Evolutionary conservation across 495 filamentous ascomycete genomes (phyloP), one percentile per base, ranked within the genome.

Genomic region (Achaetomiella virescens): DNA sequence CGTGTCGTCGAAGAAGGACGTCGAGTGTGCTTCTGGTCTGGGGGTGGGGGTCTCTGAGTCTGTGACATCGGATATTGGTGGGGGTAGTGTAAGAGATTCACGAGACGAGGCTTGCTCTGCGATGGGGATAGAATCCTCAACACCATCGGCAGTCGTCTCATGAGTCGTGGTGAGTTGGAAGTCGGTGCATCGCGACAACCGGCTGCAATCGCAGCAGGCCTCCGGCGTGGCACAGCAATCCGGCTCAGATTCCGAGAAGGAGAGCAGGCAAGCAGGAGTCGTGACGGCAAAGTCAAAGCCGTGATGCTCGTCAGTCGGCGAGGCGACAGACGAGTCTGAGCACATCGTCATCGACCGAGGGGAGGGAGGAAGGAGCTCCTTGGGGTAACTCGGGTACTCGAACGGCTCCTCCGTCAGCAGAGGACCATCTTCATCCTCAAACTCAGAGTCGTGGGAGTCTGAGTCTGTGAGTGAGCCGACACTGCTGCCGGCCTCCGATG

Each of bases 301-400:
- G 36, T 64, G 49, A 31, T 65, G 59, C 6, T 49, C n/a, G 31
- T 69, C 61, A n/a, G 49, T 54, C 3, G 57, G 63, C 6, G 71
- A 75, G 5, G 57, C 63, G 15, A 51, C 62, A 3, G 75, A 74
- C 15, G 69, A 67, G 24, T 75, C 70, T 20, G 75, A 75, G 47
- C 70, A 75, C 67, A 72, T 75, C 22, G 74, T 75, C 59, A 76
- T 74, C 7, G 74, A 76, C 48, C 73, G 73, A 47, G 72, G 75
- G 22, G 74, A 78, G 22, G 72, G 68, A 33, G 73, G 73, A 29
- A 77, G 64, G 38, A 69, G 60, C 20, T 55, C 62, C 31, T 64
- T 54, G 33, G 56, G 35, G 17, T 55, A 59, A 31, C 61, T 57
- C 8, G 60, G 45, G 36, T 75, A 62, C 29, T 71, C 54, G 21